A percentile compares a stretch with the other conserved stretches of the same genome.
Conservation (phyloP, 2,329 filamentous ascomycete species). For the Lecanicillium sp. region DNA sequence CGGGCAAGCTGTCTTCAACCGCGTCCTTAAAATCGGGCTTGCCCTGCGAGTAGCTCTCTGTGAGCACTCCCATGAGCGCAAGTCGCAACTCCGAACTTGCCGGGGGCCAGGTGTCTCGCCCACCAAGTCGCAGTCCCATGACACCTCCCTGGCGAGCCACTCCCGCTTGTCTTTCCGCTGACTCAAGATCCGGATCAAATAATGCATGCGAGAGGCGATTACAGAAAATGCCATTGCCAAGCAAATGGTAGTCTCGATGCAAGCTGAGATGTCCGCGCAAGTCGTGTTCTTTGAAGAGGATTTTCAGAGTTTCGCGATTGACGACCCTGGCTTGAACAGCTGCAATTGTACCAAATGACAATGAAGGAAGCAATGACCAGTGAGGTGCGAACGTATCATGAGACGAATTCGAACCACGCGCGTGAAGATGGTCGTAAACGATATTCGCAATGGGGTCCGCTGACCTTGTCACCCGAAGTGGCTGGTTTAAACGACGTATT, state of each 20-base stretch:
- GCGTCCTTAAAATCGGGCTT: constrained; percentile 20
- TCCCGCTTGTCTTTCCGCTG: constrained; percentile 65
- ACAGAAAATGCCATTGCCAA: constrained; percentile 79
- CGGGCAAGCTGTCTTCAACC: constrained; percentile 42
- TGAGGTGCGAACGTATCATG: constrained; percentile 35
- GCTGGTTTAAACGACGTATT: constrained; percentile 34
- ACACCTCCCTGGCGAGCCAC: constrained; percentile 58
- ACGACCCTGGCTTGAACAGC: constrained; percentile 67
- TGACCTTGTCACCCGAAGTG: constrained; percentile 13
- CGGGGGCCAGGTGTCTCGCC: constrained; percentile 80
- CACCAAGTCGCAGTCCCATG: constrained; percentile 79
- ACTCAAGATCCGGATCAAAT: constrained; percentile 75
- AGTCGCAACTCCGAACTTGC: constrained; percentile 88
- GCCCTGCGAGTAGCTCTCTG: constrained; percentile 54
- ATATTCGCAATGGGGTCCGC: constrained; percentile 31
- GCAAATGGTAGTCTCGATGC: constrained; percentile 72
- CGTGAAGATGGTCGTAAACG: constrained; percentile 30
- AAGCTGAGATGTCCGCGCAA: constrained; percentile 64
- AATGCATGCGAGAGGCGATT: constrained; percentile 72
- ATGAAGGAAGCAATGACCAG: constrained; percentile 53
- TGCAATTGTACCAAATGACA: constrained; percentile 71
- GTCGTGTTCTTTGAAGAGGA: constrained; percentile 68
- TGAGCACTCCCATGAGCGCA: constrained; percentile 76
- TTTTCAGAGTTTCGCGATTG: constrained; percentile 63
- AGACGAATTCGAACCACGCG: constrained; percentile 13